A percentile compares a stretch with the other conserved stretches of the same genome.
These are phyloP conservation scores for Pyrenophora tritici-repentis DNA, from an alignment of 2,329 filamentous ascomycete species.

Conservation along the genomic window DNA sequence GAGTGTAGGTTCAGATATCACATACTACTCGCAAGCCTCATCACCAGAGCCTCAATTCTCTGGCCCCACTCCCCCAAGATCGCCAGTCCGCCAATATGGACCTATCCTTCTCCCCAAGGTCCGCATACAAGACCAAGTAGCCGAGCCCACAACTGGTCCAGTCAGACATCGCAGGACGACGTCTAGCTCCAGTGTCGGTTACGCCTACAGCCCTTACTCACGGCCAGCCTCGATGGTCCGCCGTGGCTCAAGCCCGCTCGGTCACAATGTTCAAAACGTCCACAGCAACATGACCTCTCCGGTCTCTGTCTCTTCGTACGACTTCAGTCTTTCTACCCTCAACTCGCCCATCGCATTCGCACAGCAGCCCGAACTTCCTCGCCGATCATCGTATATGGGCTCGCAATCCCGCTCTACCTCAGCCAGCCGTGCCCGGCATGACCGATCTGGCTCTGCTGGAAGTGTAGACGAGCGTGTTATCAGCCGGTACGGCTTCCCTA, in stretches of 20 bases:
- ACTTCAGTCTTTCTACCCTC: constrained; percentile 53
- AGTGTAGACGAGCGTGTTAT: constrained; percentile 69
- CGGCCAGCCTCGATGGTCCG: constrained; percentile 52
- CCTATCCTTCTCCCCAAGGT: constrained; percentile 84
- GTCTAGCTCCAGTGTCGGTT: constrained; percentile 53
- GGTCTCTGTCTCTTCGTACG: constrained; percentile 48
- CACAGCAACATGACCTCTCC: constrained; percentile 53
- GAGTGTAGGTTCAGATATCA: constrained; percentile 60
- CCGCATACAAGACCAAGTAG: constrained; percentile 78
- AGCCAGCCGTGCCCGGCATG: constrained; percentile 53
- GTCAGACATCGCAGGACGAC: constrained; percentile 64
- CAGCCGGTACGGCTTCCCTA: constrained; percentile 78
- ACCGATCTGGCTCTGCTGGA: constrained; percentile 67
- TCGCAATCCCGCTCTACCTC: constrained; percentile 64
- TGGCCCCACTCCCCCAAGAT: constrained; percentile 70
- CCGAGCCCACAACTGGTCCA: constrained; percentile 61
- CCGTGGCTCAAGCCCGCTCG: constrained; percentile 53
- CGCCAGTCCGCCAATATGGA: constrained; percentile 77
- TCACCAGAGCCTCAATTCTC: constrained; percentile 69
- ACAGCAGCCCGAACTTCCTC: constrained; percentile 30
- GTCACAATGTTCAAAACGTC: constrained; percentile 34
- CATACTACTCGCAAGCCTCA: constrained; percentile 67
- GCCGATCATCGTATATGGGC: constrained; percentile 45
- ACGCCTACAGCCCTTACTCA: constrained; percentile 57
- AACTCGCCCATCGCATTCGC: constrained; percentile 67